Conservation (phyloP, 192 early-diverging fungal genomes). For the Coemansia biformis region DNA sequence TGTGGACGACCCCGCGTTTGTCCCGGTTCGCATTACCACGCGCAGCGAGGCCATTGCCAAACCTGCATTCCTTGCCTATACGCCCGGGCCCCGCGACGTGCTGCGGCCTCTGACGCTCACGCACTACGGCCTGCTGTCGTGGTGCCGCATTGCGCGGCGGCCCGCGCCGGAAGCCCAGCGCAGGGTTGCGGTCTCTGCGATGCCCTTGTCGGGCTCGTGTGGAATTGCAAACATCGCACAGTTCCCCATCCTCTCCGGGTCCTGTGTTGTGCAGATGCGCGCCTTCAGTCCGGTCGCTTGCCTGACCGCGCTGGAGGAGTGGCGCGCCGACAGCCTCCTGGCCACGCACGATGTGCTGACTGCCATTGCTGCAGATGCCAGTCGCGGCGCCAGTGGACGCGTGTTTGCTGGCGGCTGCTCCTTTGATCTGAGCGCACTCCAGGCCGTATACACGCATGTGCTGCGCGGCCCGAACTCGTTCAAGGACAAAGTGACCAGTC, state of each 20-base stretch:
- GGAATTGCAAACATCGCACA: conserved; percentile 45
- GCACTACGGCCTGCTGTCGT: conserved; percentile 42
- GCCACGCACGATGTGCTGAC: conserved; percentile 25
- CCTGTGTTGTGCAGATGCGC: conserved; percentile 36
- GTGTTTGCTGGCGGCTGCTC: conserved; percentile 8
- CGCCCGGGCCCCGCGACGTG: conserved; percentile 5
- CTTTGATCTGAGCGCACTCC: conserved; percentile 22
- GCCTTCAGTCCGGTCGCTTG: conserved; percentile 17
- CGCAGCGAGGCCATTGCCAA: conserved; percentile 33
- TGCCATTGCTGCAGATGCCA: conserved; percentile 9
- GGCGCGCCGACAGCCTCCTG: conserved; percentile 22
- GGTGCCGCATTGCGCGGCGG: conserved; percentile 14
- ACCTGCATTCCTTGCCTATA: conserved; percentile 34
- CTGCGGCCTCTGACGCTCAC: conserved; percentile 28
- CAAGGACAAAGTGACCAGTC: conserved; percentile 12
- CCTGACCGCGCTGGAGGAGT: conserved; percentile 24
- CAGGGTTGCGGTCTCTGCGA: conserved; percentile 33
- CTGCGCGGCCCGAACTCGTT: conserved; percentile 21
- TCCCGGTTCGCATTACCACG: conserved; percentile 31
- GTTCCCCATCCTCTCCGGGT: conserved; percentile 42
- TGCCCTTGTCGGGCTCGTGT: conserved; percentile 32
- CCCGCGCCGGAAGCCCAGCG: conserved; percentile 5
- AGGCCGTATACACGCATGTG: conserved; percentile 31
- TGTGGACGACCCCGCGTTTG: conserved; percentile 34
- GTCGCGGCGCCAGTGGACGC: conserved; percentile 6